Evolutionary conservation across 495 filamentous ascomycete species (phyloP), one percentile per base, ranked within the genome.

Genomic region (Lepidopterella palustris): DNA sequence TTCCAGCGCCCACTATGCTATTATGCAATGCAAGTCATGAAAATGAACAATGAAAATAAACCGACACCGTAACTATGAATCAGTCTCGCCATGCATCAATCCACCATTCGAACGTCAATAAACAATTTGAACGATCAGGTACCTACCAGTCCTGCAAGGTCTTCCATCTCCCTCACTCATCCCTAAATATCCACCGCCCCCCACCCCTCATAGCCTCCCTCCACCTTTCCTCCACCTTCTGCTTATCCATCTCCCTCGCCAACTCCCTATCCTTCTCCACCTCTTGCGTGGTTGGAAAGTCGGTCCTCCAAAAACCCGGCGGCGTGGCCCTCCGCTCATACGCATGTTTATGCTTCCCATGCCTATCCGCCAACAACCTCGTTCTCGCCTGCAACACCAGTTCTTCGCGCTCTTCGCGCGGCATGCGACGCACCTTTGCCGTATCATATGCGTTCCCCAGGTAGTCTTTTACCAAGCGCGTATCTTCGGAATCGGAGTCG

Each of bases 231-330:
- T 86, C 79, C 3, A 97, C 77, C 61, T 82, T 79, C 42, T 80
- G 72, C 58, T 79, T 76, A 69, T 84, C 84, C 60, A 81, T 68
- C 62, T 72, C 75, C 40, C 75, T 72, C 5, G 85, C 87, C 65
- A 83, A 82, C 67, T 79, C 76, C 49, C 79, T 81, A 60, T 89
- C 82, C 57, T 76, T 69, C 65, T 78, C 76, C 11, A 83, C 67
- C 70, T 95, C 89, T 69, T 95, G 92, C 5, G 92, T 96, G 42
- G 71, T 80, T 10, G 92, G 92, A 73, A 97, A 90, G 58, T 92
- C 92, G 25, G 84, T 79, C 60, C 90, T 79, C 93, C 93, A 98
- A 67, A 87, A 96, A 0, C 91, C 91, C 15, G 89, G 88, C 2
- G 93, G 92, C 11, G 86, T 87, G 29, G 72, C 74, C 24, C 78